Evolutionary conservation across 768 basidiomycete species (phyloP), one percentile per base, ranked within the genome.

Genomic region (Guyanaporus albipodus): DNA sequence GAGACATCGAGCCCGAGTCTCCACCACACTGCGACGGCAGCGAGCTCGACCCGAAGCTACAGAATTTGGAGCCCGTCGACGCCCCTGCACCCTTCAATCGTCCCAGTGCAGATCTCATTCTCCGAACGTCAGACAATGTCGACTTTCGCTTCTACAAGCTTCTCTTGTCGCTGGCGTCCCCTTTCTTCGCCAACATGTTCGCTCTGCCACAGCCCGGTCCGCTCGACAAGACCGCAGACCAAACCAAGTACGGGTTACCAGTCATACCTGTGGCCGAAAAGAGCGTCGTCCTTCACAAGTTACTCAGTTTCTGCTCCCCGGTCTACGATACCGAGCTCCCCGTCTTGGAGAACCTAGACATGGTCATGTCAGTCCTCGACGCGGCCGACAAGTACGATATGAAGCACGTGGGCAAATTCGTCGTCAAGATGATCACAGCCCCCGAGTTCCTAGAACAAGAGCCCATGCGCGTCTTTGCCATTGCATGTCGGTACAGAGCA

Each of bases 141-240:
- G 65, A 71, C 48, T 82, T 82, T 62, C 71, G 71, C 48, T 73
- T 78, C 44, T 77, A 77, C 70, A 78, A 77, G 53, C 53, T 73
- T 32, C 65, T 83, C 44, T 67, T 85, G 10, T 71, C 76, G 15
- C 56, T 80, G 14, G 75, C 79, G 1, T 85, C 83, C 9, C 70
- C 76, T 5, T 74, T 84, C 59, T 83, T 84, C 52, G 67, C 68
- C 38, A 69, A 72, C 51, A 76, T 80, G 68, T 76, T 83, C 52
- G 69, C 72, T 8, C 60, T 82, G 22, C 80, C 80, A 21, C 68
- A 70, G 32, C 71, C 79, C 2, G 37, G 42, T 18, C 44, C 61
- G 9, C 50, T 59, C 8, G 67, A 67, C 36, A 53, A 52, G 12
- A 42, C 56, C 15, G 62, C 58, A 11, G 60, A 68, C 49, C 55